Conservation (phyloP, 495 filamentous ascomycete genomes). For the Xylaria curta region DNA sequence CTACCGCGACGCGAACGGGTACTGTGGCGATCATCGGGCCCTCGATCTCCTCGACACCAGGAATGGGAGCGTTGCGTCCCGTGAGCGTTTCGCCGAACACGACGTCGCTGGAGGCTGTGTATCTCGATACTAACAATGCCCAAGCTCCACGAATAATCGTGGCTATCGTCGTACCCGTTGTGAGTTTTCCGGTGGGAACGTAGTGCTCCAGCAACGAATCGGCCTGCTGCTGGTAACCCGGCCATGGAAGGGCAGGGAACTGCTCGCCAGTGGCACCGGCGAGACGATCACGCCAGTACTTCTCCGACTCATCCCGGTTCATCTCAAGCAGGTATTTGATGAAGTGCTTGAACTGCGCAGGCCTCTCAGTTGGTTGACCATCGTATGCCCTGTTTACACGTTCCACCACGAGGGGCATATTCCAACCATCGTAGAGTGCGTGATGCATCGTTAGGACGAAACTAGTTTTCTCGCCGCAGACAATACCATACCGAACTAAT, state of each 20-base stretch:
- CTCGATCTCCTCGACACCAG: slow-evolving; percentile 57
- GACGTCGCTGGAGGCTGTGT: slow-evolving; percentile 60
- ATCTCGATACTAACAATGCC: slow-evolving; percentile 62
- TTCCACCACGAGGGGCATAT: slow-evolving; percentile 61
- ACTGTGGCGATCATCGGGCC: slow-evolving; percentile 71
- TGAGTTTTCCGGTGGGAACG: slow-evolving; percentile 46
- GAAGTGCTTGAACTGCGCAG: slow-evolving; percentile 53
- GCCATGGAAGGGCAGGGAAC: slow-evolving; percentile 62
- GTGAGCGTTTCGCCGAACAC: slow-evolving; percentile 63
- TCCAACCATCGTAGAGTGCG: slow-evolving; percentile 74
- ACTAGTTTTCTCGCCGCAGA: slow-evolving; percentile 44
- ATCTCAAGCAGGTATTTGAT: slow-evolving; percentile 51
- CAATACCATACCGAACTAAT: slow-evolving; percentile 61
- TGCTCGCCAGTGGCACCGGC: slow-evolving; percentile 59
- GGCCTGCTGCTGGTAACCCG: slow-evolving; percentile 60
- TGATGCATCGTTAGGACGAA: slow-evolving; percentile 72
- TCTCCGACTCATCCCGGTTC: slow-evolving; percentile 41
- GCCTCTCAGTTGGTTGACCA: slow-evolving; percentile 48
- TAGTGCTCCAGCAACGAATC: slow-evolving; percentile 60
- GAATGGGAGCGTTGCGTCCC: slow-evolving; percentile 59
- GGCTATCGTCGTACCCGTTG: slow-evolving; percentile 58
- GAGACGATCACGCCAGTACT: slow-evolving; percentile 53
- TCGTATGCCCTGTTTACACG: slow-evolving; percentile 54
- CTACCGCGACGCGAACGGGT: slow-evolving; percentile 61
- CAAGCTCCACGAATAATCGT: slow-evolving; percentile 68